A percentile compares a stretch with the other conserved stretches of the same genome.
Evolutionary conservation across 768 basidiomycete species (phyloP).

Genomic region (Lactarius trivialis): DNA sequence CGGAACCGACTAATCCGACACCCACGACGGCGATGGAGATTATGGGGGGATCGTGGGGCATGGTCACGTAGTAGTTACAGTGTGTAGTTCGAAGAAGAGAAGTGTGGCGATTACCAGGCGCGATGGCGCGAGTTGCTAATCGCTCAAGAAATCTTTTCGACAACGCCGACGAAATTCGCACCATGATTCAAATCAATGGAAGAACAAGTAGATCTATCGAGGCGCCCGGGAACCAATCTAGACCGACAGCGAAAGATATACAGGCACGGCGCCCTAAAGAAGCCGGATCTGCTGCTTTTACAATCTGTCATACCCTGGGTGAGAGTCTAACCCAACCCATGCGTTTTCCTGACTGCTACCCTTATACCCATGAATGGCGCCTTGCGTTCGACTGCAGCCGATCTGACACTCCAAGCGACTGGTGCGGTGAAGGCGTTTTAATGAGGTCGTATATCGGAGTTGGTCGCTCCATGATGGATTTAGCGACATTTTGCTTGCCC

Average conservation of each 20-base stretch:
- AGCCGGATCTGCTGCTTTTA: not conserved
- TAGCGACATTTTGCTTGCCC: not conserved
- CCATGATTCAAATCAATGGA: not conserved
- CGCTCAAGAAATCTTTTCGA: not conserved
- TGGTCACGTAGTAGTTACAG: not conserved
- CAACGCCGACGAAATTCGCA: not conserved
- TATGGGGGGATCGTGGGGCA: conserved; percentile 9
- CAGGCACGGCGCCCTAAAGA: not conserved
- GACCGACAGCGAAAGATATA: not conserved
- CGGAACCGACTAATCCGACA: conserved; percentile 86
- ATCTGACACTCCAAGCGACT: not conserved
- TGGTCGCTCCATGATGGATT: not conserved
- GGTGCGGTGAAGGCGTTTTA: not conserved
- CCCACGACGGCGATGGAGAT: conserved; percentile 74
- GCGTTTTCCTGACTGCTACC: not conserved
- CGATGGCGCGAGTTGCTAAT: not conserved
- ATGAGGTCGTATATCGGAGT: not conserved
- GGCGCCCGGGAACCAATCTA: not conserved
- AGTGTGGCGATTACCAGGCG: not conserved
- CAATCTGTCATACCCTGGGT: not conserved
- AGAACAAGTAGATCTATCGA: not conserved
- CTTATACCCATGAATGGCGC: conserved; percentile 14
- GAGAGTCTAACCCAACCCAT: not conserved
- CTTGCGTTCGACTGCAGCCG: not conserved
- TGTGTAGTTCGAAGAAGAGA: not conserved